Evolutionary conservation across 108 stramenopile genomes (phyloP), one percentile per base, ranked within the genome.

Genomic region (Fragilariopsis cylindrus): DNA sequence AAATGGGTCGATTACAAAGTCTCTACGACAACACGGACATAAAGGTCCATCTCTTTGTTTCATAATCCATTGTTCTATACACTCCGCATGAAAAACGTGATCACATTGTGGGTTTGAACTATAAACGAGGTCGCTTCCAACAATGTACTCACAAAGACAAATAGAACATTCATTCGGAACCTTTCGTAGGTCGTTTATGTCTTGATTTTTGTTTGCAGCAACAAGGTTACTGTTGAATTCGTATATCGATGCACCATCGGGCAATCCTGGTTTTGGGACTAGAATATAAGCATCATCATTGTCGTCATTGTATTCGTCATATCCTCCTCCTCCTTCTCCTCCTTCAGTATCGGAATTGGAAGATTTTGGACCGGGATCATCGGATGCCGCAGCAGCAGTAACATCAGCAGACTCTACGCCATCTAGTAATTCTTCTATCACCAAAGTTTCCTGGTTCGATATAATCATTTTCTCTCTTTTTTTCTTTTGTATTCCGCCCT

Each of bases 21-120:
- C 84, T 66, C 87, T 76, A 57, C 94, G 83, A 80, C 94, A 95
- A 75, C 91, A 92, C 0, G 94, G 94, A 78, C 94, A 95, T 5
- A 87, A 15, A 11, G 85, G 85, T 42, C 79, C 81, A 16, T 79
- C 84, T 56, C 85, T 71, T 60, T 84, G 80, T 55, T 85, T 83
- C 69, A 85, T 76, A 3, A 95, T 57, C 94, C 94, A 95, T 68
- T 88, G 60, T 67, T 89, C 74, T 16, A 92, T 91, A 71, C 94
- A 95, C n/a, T 85, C 79, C 11, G 71, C 71, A 73, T 95, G 94
- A 71, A 88, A 94, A 2, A 79, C 87, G 60, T 95, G 91, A 18
- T 81, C 84, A 68, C 91, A 92, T 46, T 77, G 76, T 39, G 69
- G 45, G 60, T 95, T 92, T 60, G 81, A 81, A 12, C 89, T 87